Conservation (phyloP, 495 filamentous ascomycete species). For the Rostrohypoxylon terebratum region DNA sequence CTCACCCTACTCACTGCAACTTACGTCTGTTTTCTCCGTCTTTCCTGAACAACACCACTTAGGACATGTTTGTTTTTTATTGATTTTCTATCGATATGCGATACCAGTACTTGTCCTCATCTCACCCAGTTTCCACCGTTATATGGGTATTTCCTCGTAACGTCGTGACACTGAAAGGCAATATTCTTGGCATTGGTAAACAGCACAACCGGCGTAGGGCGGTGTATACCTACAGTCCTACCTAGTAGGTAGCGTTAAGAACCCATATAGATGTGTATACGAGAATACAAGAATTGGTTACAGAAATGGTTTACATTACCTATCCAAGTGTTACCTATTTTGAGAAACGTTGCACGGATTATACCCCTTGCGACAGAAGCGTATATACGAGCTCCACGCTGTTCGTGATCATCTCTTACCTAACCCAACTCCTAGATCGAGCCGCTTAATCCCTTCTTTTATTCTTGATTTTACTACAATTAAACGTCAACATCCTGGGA, state of each 20-base stretch:
- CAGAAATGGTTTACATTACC: too few species aligned
- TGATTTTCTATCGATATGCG: slow-evolving; percentile 4
- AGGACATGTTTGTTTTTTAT: slow-evolving; percentile 19
- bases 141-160: background rate
- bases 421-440: background rate
- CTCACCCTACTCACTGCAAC: background rate
- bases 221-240: too few species aligned
- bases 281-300: too few species aligned
- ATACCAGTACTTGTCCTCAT: background rate
- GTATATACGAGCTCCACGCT: background rate
- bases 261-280: background rate
- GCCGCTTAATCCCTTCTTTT: background rate
- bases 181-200: background rate
- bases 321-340: background rate
- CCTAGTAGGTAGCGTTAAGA: too few species aligned
- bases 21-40: slow-evolving; percentile 12
- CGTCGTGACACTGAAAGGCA: background rate
- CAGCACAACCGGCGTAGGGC: background rate
- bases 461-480: background rate
- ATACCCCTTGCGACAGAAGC: background rate
- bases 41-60: slow-evolving; percentile 17
- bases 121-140: background rate
- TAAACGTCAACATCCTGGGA: background rate
- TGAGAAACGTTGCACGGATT: background rate
- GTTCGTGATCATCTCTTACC: background rate